phyloP scores from a whole-genome alignment of 2,329 filamentous ascomycete genomes.

The Calonectria montana region DNA sequence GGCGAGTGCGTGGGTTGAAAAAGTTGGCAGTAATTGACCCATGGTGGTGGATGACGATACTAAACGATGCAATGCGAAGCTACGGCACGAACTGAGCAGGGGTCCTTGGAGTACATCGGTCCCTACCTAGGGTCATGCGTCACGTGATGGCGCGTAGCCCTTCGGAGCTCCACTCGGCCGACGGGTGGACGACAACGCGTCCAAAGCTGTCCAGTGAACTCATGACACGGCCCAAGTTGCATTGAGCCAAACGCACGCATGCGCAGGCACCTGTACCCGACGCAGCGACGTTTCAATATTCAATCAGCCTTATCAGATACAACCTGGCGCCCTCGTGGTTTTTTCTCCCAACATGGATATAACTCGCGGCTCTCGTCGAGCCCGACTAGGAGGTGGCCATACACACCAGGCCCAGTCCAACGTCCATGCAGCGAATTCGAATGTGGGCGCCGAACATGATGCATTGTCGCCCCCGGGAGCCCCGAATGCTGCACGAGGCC shows the following conservation, averaged over 20 bases:
- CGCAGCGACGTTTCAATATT: constrained; percentile 5
- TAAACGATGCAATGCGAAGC: not conserved
- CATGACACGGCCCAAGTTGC: not conserved
- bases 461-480: constrained; percentile 14
- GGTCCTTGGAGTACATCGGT: not conserved
- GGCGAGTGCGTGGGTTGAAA: not conserved
- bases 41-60: constrained; percentile 6
- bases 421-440: constrained; percentile 6
- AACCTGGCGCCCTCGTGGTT: constrained; percentile 4
- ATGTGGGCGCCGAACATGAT: constrained; percentile 11
- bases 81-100: not conserved
- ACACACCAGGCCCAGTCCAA: constrained; percentile 25
- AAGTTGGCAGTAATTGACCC: constrained; percentile 21
- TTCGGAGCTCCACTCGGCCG: not conserved
- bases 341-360: constrained; percentile 40
- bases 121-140: not conserved
- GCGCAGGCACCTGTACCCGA: not conserved
- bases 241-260: not conserved
- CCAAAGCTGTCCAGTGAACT: not conserved
- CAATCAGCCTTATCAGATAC: not conserved
- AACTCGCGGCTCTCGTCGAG: constrained; percentile 44
- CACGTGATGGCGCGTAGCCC: constrained; percentile 23
- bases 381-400: constrained; percentile 45
- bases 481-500: constrained; percentile 29
- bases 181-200: constrained; percentile 8